phyloP scores from a whole-genome alignment of 305 asterid species.

The Galium porrigens region DNA sequence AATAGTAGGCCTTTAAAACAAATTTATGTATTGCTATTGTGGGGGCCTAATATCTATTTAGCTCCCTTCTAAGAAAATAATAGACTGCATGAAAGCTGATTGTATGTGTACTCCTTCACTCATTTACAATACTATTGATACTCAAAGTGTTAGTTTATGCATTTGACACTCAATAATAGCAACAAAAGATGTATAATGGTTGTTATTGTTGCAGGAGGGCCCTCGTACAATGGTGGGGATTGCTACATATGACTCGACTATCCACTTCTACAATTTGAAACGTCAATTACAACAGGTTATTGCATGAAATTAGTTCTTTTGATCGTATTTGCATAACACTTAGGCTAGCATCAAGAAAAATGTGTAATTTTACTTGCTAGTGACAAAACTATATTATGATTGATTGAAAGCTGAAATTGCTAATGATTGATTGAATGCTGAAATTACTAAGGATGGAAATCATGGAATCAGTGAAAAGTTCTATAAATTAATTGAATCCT shows the following conservation, averaged over 20 bases:
- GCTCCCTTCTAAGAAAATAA: background rate
- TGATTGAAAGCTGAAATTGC: background rate
- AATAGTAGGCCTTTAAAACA: background rate
- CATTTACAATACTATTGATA: background rate
- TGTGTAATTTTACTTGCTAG: background rate
- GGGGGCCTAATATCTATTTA: background rate
- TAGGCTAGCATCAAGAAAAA: background rate
- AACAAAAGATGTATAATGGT: background rate
- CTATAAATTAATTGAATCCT: background rate
- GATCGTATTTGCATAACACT: background rate
- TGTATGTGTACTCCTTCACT: background rate
- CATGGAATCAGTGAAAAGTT: background rate
- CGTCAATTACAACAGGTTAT: constrained; percentile 83
- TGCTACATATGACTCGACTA: constrained; percentile 90
- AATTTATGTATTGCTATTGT: background rate
- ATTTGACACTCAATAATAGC: background rate
- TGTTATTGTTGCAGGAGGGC: constrained; percentile 58
- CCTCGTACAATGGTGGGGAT: constrained; percentile 83
- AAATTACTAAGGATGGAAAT: background rate
- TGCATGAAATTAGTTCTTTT: background rate
- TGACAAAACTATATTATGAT: background rate
- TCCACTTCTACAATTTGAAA: constrained; percentile 88
- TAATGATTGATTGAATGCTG: background rate
- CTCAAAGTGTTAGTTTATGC: background rate
- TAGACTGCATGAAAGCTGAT: background rate